phyloP scores from a whole-genome alignment of 768 basidiomycete species.

The Trametes meyenii region DNA sequence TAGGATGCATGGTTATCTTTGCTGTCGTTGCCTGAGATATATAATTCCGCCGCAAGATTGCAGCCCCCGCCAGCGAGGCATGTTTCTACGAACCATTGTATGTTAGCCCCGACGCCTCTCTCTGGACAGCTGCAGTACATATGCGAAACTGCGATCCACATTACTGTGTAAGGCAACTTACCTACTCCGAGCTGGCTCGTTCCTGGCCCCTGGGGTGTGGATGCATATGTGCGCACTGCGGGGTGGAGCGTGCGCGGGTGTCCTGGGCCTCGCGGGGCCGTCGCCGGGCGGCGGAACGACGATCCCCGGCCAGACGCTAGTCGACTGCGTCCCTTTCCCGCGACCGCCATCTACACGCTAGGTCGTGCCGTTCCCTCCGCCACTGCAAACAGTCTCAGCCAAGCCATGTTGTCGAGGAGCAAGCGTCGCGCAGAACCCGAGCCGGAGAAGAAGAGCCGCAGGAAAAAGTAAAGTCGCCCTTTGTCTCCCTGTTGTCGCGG shows the following conservation, averaged over 20 bases:
- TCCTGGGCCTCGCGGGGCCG: not conserved
- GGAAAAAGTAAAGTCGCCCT: conserved; percentile 36
- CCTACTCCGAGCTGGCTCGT: not conserved
- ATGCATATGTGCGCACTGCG: conserved; percentile 6
- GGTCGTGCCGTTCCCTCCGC: not conserved
- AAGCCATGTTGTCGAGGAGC: conserved; percentile 31
- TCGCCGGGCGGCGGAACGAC: conserved; percentile 3
- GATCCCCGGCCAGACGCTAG: conserved; percentile 4
- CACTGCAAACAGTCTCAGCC: not conserved
- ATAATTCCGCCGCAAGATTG: no score
- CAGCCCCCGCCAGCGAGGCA: no score
- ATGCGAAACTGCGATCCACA: not conserved
- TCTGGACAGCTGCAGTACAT: not conserved
- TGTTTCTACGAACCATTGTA: no score
- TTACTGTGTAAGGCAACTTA: conserved; percentile 1
- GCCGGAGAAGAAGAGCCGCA: conserved; percentile 33
- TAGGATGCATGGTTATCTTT: no score
- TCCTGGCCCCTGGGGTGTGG: conserved; percentile 6
- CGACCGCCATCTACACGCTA: conserved; percentile 9
- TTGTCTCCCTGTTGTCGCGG: not conserved
- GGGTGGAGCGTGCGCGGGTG: not conserved
- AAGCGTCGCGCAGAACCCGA: conserved; percentile 39
- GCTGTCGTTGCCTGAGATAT: no score
- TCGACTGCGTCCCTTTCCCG: not conserved
- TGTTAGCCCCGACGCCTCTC: not conserved